A percentile compares a stretch with the other conserved stretches of the same genome.
Evolutionary conservation across 495 filamentous ascomycete species (phyloP).

Genomic region (Penicillium malachiteum): DNA sequence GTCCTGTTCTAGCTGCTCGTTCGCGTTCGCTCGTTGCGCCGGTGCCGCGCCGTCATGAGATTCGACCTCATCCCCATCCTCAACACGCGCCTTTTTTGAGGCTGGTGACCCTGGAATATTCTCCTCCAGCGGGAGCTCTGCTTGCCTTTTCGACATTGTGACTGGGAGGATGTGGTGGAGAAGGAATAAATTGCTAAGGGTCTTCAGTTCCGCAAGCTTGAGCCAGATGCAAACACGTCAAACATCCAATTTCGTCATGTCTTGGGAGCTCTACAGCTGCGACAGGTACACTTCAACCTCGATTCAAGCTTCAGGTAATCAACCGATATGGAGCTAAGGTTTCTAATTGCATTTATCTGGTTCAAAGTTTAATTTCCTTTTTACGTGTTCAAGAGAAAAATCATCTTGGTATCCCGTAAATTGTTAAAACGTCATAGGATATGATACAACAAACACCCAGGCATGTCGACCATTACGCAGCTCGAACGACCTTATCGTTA

Average conservation of each 20-base stretch:
- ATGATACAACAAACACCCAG: slow-evolving; percentile 43
- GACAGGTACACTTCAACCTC: no score
- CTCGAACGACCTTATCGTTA: slow-evolving; percentile 69
- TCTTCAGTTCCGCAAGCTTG: slow-evolving; percentile 18
- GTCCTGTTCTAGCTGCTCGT: slow-evolving; percentile 32
- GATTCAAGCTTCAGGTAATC: no score
- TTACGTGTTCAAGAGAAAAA: neutral
- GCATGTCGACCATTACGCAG: slow-evolving; percentile 52
- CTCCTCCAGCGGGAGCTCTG: slow-evolving; percentile 73
- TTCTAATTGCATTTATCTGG: no score
- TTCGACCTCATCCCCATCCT: slow-evolving; percentile 46
- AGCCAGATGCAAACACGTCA: slow-evolving; percentile 42
- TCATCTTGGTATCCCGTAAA: slow-evolving; percentile 23
- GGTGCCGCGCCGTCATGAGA: slow-evolving; percentile 40
- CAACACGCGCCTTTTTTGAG: slow-evolving; percentile 72
- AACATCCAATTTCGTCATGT: slow-evolving; percentile 26
- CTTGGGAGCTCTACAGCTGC: neutral
- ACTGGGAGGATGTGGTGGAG: slow-evolving; percentile 13
- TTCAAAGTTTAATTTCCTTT: neutral
- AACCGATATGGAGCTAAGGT: no score
- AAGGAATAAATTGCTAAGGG: slow-evolving; percentile 8
- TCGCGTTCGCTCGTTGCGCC: slow-evolving; percentile 33
- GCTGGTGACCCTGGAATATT: slow-evolving; percentile 62
- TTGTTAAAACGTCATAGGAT: slow-evolving; percentile 36
- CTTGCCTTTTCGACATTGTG: slow-evolving; percentile 74